phyloP scores from a whole-genome alignment of 2,329 filamentous ascomycete genomes.

The Ceratocystiopsis sp. region DNA sequence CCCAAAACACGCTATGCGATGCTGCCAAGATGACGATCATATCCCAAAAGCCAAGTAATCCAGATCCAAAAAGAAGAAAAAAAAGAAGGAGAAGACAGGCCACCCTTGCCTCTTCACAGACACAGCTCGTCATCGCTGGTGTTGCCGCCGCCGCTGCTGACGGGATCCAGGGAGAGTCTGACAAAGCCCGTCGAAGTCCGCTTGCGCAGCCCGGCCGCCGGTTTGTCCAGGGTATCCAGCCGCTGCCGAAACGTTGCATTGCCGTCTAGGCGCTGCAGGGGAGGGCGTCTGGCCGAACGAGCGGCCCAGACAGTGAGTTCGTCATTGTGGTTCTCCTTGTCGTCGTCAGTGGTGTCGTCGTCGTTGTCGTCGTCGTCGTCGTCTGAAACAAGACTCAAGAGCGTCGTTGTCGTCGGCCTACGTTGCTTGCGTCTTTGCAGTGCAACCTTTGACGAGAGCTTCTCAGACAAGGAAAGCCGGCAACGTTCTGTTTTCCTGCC shows the following conservation, averaged over 20 bases:
- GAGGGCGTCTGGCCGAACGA: too few relatives aligned
- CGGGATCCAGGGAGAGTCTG: too few relatives aligned
- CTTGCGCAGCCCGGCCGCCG: too few relatives aligned
- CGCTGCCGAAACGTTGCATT: not conserved
- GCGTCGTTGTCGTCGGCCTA: not conserved
- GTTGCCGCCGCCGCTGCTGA: not conserved
- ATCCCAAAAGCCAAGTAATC: too few relatives aligned
- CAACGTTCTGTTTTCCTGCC: too few relatives aligned
- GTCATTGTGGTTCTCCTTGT: not conserved
- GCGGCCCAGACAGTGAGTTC: too few relatives aligned
- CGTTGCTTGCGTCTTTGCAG: not conserved
- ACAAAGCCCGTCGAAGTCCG: too few relatives aligned
- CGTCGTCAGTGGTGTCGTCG: not conserved
- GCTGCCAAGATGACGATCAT: too few relatives aligned
- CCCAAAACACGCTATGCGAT: too few relatives aligned
- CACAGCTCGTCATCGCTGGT: conserved; percentile 10
- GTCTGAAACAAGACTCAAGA: conserved; percentile 7
- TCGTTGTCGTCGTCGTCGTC: conserved; percentile 2
- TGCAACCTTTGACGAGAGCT: not conserved
- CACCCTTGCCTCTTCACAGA: conserved; percentile 1
- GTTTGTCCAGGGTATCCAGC: too few relatives aligned
- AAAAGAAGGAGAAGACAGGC: not conserved
- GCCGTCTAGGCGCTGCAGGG: not conserved
- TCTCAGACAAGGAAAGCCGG: too few relatives aligned
- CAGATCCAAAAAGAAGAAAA: too few relatives aligned